Evolutionary conservation across 352 stramenopile genomes (phyloP), one percentile per base, ranked within the genome.

Genomic region (Halophytophthora polymorphica): DNA sequence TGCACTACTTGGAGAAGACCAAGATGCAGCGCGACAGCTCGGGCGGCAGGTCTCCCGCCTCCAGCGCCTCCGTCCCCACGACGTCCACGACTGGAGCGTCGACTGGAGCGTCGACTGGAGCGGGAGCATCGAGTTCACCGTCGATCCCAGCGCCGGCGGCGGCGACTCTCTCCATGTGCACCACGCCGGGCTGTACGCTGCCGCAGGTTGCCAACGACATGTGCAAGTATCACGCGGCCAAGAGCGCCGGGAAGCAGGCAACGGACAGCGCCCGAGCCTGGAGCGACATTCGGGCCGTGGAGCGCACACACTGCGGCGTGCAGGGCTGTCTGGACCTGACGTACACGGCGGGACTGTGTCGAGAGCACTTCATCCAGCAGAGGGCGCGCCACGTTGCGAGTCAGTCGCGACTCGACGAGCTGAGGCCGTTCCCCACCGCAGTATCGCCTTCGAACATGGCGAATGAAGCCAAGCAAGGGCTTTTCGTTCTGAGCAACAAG

Each of bases 1-100:
- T 85, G 31, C 83, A 94, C 47, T 91, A 88, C 49, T 86, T 79
- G 31, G 78, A 92, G 44, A 86, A 84, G 33, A 58, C 86, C 37
- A 83, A 88, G 44, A 17, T 77, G 35, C 49, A 72, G 55, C 69
- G 61, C 55, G 44, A 61, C 19, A 40, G 45, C 6, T 47, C 40
- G 18, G 35, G 36, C 21, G 22, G 34, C 15, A 28, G 19, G 39
- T 12, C 17, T 41, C 15, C 34, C 39, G 21, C 44, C 17, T 29
- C 23, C 18, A 15, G 4, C 50, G 31, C 14, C 6, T 3, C 46
- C 8, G 18, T 10, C 49, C 2, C 28, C 3, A 59, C 54, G n/a
- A n/a, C n/a, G n/a, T n/a, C n/a, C n/a, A n/a, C n/a, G n/a, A n/a
- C n/a, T n/a, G n/a, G n/a, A n/a, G n/a, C n/a, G n/a, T n/a, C n/a